Evolutionary conservation across 805 yeast genomes (phyloP), one percentile per base, ranked within the genome.

Genomic region (Hyphopichia homilentoma): DNA sequence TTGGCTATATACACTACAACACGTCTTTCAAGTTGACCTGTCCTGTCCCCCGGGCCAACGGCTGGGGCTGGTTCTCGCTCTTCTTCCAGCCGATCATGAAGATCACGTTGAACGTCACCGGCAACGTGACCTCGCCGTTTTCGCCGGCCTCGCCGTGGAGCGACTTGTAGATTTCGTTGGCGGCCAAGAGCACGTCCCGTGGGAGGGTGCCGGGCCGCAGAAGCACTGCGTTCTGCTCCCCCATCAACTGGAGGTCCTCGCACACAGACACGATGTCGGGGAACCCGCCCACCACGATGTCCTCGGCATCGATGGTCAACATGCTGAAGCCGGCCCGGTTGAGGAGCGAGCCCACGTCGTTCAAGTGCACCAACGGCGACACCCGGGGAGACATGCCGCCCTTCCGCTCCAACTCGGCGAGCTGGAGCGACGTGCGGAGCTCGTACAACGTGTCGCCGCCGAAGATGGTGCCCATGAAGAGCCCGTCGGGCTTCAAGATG

Each of bases 11-110:
- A 18, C 5, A 9, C 36, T 40, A 54, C 27, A 79, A 56, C 7
- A 77, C 77, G 38, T 84, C 89, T 52, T 81, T 81, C 48, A 85
- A 59, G 40, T 67, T 78, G 25, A 84, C 69, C 47, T 79, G 76
- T 1, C 81, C 93, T 14, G 82, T 49, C 2, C 95, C 95, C 41
- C 94, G 65, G 30, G 70, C 70, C 38, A 84, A 68, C 1, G 95
- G 90, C 50, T 79, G 64, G 3, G 89, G 87, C 51, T 84, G 86
- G 30, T 58, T 51, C 5, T 75, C 74, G 34, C 84, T 73, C 42
- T 80, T 78, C 53, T 84, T 86, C 95, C 95, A 86, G 3, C 95
- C 95, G 50, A 86, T 83, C 87, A 85, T 81, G 52, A 81, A 82
- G 16, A 85, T 75, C 33, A 86, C 75, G 39, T 86, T 64, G 58